Percentiles rank a stretch among this genome's conserved stretches.
phyloP scores from a whole-genome alignment of 139 green algal species.

The Chlorella sp. region DNA sequence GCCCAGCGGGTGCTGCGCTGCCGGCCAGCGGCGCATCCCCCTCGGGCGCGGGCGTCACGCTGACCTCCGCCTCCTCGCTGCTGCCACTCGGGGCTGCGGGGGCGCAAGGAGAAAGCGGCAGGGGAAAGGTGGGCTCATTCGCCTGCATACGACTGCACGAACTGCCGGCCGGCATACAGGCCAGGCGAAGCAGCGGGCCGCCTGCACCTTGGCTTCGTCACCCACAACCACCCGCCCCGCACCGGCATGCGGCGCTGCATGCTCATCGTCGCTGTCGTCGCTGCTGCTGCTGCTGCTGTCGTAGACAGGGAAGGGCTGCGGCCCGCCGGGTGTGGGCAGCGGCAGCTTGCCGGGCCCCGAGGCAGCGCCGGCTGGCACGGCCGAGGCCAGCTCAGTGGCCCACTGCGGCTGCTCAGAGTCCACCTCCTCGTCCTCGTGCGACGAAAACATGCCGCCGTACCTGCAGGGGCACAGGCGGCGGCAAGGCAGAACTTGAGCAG shows the following conservation, averaged over 20 bases:
- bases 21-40: background rate
- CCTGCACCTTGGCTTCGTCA: too few relatives aligned
- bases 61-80: constrained; percentile 31
- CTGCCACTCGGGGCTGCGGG: background rate
- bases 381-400: constrained; percentile 39
- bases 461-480: background rate
- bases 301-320: constrained; percentile 22
- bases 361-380: background rate
- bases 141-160: too few relatives aligned
- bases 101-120: background rate
- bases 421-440: constrained; percentile 42
- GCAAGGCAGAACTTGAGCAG: too few relatives aligned
- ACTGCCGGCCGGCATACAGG: too few relatives aligned
- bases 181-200: too few relatives aligned
- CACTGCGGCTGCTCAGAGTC: constrained; percentile 23
- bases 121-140: background rate
- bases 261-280: constrained; percentile 8
- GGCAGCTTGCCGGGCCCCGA: constrained; percentile 29
- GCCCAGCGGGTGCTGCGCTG: background rate
- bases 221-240: background rate
- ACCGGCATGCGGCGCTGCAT: constrained; percentile 1
- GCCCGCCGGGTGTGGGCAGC: background rate
- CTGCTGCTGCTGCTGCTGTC: constrained; percentile 25
- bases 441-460: constrained; percentile 31
- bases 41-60: constrained; percentile 21